phyloP scores from a whole-genome alignment of 257 asterid species.

The Plantago major region DNA sequence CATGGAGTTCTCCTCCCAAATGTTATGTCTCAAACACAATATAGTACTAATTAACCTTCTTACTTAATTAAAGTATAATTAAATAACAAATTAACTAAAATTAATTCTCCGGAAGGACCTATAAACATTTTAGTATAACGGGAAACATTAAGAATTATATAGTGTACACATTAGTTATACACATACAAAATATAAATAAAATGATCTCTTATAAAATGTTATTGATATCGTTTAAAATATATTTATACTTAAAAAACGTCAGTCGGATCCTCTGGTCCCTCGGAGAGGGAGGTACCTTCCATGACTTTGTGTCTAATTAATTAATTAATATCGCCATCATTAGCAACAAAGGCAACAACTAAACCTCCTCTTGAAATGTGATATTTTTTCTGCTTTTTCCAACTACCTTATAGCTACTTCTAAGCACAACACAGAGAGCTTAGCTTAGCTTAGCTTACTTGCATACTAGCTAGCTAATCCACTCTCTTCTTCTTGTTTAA shows the following conservation, averaged over 20 bases:
- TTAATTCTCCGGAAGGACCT: too few species aligned
- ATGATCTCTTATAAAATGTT: too few species aligned
- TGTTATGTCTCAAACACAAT: background rate
- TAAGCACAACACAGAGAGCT: conserved; percentile 7
- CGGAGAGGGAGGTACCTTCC: too few species aligned
- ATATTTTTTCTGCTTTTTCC: conserved; percentile 4
- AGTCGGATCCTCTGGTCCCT: too few species aligned
- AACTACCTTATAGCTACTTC: conserved; percentile 13
- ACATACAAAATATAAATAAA: too few species aligned
- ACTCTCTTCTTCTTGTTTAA: conserved; percentile 3
- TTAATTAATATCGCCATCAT: conserved; percentile 25
- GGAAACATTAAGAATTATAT: too few species aligned
- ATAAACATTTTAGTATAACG: too few species aligned
- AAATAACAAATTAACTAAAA: background rate
- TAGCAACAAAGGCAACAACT: conserved; percentile 18
- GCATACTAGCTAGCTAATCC: conserved; percentile 1
- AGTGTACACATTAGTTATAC: too few species aligned
- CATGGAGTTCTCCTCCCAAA: conserved; percentile 60
- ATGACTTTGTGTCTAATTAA: background rate
- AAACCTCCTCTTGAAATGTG: background rate
- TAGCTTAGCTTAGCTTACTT: conserved; percentile 19
- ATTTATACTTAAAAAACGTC: too few species aligned
- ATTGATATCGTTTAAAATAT: too few species aligned
- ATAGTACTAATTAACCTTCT: background rate
- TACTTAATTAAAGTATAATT: too few species aligned